Conservation (phyloP, 257 asterid species). For the Lycium ferocissimum region DNA sequence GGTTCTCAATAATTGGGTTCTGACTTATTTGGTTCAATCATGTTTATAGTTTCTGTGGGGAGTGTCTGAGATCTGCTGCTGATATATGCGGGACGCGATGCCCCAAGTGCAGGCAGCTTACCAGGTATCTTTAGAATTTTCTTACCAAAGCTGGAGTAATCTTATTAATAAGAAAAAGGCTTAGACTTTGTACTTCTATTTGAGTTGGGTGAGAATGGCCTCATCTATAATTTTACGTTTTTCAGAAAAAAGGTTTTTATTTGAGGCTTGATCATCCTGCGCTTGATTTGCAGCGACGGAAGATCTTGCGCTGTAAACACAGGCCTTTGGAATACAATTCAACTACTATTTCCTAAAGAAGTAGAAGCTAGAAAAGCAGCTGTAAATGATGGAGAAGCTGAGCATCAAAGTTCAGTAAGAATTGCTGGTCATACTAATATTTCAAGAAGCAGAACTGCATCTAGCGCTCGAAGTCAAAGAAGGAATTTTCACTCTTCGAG, state of each 20-base stretch:
- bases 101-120: conserved; percentile 92
- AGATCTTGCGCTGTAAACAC: conserved; percentile 73
- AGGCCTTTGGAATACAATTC: conserved; percentile 24
- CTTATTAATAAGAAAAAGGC: background rate
- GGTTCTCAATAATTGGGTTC: background rate
- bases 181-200: background rate
- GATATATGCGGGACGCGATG: conserved; percentile 92
- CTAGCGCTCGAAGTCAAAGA: conserved; percentile 45
- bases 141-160: background rate
- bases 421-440: background rate
- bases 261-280: background rate
- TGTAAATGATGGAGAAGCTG: conserved; percentile 32
- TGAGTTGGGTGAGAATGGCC: background rate
- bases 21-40: background rate
- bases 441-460: conserved; percentile 44
- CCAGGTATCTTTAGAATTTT: conserved; percentile 54
- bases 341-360: conserved; percentile 43
- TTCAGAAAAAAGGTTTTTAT: background rate
- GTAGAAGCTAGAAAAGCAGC: conserved; percentile 72
- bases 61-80: conserved; percentile 82
- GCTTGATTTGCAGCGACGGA: conserved; percentile 59
- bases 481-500: conserved; percentile 13
- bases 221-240: background rate
- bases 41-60: conserved; percentile 69
- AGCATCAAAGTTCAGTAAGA: conserved; percentile 23